A percentile compares a stretch with the other conserved stretches of the same genome.
Conservation (phyloP, 2,329 filamentous ascomycete species). For the Botrytis fragariae region DNA sequence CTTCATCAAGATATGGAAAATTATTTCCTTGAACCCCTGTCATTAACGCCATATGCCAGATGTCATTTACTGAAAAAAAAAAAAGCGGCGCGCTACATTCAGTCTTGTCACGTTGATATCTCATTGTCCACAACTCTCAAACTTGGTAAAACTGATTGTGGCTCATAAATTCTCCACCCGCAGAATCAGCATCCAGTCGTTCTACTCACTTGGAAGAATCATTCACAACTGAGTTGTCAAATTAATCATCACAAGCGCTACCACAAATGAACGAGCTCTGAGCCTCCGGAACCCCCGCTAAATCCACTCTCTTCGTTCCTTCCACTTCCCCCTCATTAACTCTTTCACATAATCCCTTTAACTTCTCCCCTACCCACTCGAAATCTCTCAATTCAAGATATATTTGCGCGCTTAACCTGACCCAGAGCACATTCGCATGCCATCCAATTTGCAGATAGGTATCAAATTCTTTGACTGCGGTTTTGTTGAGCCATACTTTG, state of each 20-base stretch:
- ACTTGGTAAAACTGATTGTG: too few species aligned
- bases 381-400: constrained; percentile 79
- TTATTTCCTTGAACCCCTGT: too few species aligned
- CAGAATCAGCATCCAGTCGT: background rate
- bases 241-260: background rate
- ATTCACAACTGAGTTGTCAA: background rate
- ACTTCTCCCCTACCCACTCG: constrained; percentile 56
- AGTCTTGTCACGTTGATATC: background rate
- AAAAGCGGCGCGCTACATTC: background rate
- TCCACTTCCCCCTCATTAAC: constrained; percentile 40
- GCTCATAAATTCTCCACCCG: background rate
- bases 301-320: background rate
- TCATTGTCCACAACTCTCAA: background rate
- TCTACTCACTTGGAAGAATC: fast-evolving
- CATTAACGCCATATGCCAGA: background rate
- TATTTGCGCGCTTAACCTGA: constrained; percentile 73
- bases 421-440: constrained; percentile 59
- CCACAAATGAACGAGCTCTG: background rate
- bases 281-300: background rate
- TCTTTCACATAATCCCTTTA: constrained; percentile 48
- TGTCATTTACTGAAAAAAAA: too few species aligned
- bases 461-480: constrained; percentile 51
- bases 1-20: background rate
- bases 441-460: constrained; percentile 66
- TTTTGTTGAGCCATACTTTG: constrained; percentile 44